Conservation (phyloP, 2,329 filamentous ascomycete species). For the Cryphonectria carpinicola region DNA sequence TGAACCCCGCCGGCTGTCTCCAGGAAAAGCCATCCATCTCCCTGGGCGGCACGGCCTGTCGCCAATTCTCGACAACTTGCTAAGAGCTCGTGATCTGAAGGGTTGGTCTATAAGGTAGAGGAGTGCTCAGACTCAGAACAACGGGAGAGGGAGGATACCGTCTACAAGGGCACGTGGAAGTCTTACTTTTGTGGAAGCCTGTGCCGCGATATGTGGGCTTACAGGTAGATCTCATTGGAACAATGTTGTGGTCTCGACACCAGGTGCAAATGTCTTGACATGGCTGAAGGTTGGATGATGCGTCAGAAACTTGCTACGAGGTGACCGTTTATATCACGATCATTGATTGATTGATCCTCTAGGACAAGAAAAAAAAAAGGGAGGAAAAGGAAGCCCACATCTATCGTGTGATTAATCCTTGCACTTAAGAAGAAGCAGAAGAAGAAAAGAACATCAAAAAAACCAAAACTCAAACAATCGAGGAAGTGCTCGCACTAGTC, state of each 20-base stretch:
- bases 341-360: too few relatives aligned
- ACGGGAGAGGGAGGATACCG: too few relatives aligned
- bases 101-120: slow-evolving; percentile 45
- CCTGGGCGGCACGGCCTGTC: slow-evolving; percentile 45
- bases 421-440: too few relatives aligned
- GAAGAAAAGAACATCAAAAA: neutral
- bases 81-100: slow-evolving; percentile 56
- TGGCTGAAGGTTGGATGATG: neutral
- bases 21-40: slow-evolving; percentile 65
- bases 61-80: slow-evolving; percentile 51
- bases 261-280: slow-evolving; percentile 47
- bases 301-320: neutral
- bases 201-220: slow-evolving; percentile 77
- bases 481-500: slow-evolving; percentile 55
- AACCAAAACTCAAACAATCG: too few relatives aligned
- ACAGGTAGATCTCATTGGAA: slow-evolving; percentile 75
- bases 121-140: slow-evolving; percentile 11
- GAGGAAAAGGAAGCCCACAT: too few relatives aligned
- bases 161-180: too few relatives aligned
- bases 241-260: slow-evolving; percentile 57
- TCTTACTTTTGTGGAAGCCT: slow-evolving; percentile 46
- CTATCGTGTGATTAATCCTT: too few relatives aligned
- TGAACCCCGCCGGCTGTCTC: slow-evolving; percentile 86
- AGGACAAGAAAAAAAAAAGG: too few relatives aligned
- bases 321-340: neutral